Evolutionary conservation across 768 basidiomycete species (phyloP).

Genomic region (Podaxis sp.): DNA sequence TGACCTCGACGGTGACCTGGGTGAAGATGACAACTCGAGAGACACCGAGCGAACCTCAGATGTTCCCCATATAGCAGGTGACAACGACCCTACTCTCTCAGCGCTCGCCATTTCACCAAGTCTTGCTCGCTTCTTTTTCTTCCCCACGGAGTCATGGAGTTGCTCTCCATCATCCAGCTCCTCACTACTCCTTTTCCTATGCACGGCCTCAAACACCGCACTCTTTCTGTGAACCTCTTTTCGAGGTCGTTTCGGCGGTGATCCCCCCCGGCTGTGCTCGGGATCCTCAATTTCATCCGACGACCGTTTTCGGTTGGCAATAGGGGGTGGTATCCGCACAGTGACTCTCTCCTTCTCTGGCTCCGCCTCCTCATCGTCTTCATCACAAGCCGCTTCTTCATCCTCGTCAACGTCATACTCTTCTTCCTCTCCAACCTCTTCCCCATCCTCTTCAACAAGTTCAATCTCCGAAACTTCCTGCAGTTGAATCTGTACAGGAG

Average conservation of each 20-base stretch:
- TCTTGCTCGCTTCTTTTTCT: slow-evolving; percentile 6
- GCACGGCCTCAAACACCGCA: background rate
- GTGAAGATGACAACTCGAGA: background rate
- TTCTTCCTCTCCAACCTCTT: slow-evolving; percentile 15
- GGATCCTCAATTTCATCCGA: slow-evolving; percentile 24
- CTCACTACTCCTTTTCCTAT: slow-evolving; percentile 14
- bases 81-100: slow-evolving; percentile 5
- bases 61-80: slow-evolving; percentile 4
- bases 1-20: background rate
- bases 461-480: slow-evolving; percentile 24
- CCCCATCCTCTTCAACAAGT: slow-evolving; percentile 19
- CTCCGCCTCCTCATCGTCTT: slow-evolving; percentile 3
- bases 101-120: background rate
- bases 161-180: slow-evolving; percentile 10
- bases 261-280: background rate
- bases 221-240: background rate
- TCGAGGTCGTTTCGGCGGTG: slow-evolving; percentile 8
- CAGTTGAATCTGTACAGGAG: slow-evolving; percentile 21
- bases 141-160: background rate
- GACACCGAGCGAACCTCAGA: background rate
- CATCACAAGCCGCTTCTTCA: slow-evolving; percentile 6
- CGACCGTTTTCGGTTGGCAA: slow-evolving; percentile 23
- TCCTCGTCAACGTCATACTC: background rate
- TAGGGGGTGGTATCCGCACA: slow-evolving; percentile 4
- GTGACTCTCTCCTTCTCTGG: background rate